A percentile compares a stretch with the other conserved stretches of the same genome.
Conservation (phyloP, 306 rosid species). For the Vigna radiata region DNA sequence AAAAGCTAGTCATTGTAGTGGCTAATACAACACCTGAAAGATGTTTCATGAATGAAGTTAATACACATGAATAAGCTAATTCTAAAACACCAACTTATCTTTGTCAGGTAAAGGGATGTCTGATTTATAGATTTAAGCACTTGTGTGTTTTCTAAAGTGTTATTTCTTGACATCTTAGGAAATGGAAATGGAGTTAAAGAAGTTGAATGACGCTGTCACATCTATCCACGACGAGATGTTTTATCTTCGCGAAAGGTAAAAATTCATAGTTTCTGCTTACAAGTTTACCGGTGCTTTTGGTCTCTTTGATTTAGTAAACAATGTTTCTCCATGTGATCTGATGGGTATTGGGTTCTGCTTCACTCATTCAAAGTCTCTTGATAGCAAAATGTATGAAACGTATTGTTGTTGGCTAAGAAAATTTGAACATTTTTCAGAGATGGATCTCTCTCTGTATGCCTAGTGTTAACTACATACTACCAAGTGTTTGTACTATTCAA, state of each 20-base stretch:
- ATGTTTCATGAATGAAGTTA: conserved; percentile 9
- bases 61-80: neutral
- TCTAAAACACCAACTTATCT: neutral
- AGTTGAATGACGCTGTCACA: conserved; percentile 58
- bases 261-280: conserved; percentile 2
- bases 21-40: neutral
- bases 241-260: conserved; percentile 90
- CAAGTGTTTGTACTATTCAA: neutral
- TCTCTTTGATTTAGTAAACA: conserved; percentile 33
- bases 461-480: neutral
- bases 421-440: conserved; percentile 5
- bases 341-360: neutral
- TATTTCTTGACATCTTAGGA: conserved; percentile 52
- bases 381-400: conserved; percentile 8
- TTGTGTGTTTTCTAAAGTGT: conserved; percentile 30
- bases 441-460: neutral
- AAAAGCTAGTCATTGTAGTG: neutral
- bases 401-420: conserved; percentile 9
- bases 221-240: conserved; percentile 92
- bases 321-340: neutral
- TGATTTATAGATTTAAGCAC: neutral
- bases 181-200: conserved; percentile 81
- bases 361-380: neutral
- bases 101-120: neutral
- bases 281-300: neutral